Conservation (phyloP, 2,329 filamentous ascomycete species). For the Botrytis elliptica region DNA sequence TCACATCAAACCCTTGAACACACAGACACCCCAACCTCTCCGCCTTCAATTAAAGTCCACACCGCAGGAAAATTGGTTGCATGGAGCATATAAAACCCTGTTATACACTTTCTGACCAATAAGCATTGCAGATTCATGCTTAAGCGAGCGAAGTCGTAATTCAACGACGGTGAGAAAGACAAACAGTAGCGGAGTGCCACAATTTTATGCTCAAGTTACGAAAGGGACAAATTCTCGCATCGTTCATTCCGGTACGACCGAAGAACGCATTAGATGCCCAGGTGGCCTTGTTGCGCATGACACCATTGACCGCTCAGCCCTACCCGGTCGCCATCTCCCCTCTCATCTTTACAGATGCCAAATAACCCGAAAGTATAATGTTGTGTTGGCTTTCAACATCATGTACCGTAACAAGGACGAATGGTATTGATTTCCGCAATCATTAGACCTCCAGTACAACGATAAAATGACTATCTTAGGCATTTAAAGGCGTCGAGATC, state of each 20-base stretch:
- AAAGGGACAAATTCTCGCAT: conserved; percentile 7
- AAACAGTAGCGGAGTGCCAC: conserved; percentile 16
- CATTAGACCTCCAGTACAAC: not conserved
- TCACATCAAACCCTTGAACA: conserved; percentile 11
- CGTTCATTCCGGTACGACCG: conserved; percentile 14
- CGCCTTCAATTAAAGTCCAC: conserved; percentile 24
- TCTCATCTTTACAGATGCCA: conserved; percentile 18
- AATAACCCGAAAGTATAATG: conserved; percentile 7
- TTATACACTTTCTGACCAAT: conserved; percentile 23
- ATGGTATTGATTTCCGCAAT: not conserved
- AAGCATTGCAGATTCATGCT: not conserved
- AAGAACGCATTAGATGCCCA: conserved; percentile 15
- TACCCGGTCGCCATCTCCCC: conserved; percentile 27
- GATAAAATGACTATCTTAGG: conserved; percentile 1
- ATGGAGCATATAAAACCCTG: conserved; percentile 18
- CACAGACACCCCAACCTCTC: conserved; percentile 18
- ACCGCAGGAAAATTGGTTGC: conserved; percentile 25
- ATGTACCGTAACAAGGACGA: conserved; percentile 2
- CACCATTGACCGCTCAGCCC: conserved; percentile 28
- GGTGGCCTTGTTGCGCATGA: conserved; percentile 22
- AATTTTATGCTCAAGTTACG: not conserved
- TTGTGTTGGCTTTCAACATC: conserved; percentile 5
- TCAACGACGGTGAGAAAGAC: conserved; percentile 24
- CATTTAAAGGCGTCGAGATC: conserved; percentile 12
- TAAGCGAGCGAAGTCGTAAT: conserved; percentile 22